Base-by-base conservation (phyloP, 2,329 filamentous ascomycete genomes). In the Colletotrichum liriopes region DNA sequence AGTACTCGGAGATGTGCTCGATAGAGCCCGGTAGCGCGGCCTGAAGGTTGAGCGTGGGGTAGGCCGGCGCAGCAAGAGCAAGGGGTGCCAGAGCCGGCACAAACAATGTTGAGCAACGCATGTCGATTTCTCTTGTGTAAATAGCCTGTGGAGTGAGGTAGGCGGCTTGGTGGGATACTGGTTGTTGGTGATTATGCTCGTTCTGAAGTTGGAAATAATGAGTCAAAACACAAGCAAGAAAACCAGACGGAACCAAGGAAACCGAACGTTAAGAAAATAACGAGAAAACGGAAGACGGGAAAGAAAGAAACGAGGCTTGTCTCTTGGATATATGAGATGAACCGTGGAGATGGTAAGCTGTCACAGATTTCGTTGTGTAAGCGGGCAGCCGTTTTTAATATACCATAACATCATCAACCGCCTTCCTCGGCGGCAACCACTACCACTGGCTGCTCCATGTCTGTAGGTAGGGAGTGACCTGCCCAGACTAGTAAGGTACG, bases 1-100 rank as follows among this genome's bases (percentile, higher is more conserved):
- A 92, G 82, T 91, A 92, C 51, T 86, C 84, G 37, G 89, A 88
- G 63, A 92, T 78, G n/a, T 85, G 81, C 18, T 85, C 81, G 68
- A 87, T 76, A 26, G 82, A 82, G 54, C 81, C 82, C 29, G 79
- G 67, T 16, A 71, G 32, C 29, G 71, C 71, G 41, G 84, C 78
- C 66, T 82, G 78, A 75, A 82, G 73, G 74, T 84, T 84, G 74
- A 86, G 77, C 14, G 82, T 77, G 12, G 87, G 88, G 75, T 85
- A 87, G 59, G 84, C 81, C 11, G 84, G 85, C 41, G 86, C 86
- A 65, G 84, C 84, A 52, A 82, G 77, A 76, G 82, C 82, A 65
- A 85, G 78, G 71, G 84, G 84, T 80, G 83, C 82, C 75, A 88
- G 81, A 72, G 85, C 82, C 62, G 87, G 84, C 45, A 84, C 75